Conservation (phyloP, 768 basidiomycete genomes). For the Megacollybia marginata region DNA sequence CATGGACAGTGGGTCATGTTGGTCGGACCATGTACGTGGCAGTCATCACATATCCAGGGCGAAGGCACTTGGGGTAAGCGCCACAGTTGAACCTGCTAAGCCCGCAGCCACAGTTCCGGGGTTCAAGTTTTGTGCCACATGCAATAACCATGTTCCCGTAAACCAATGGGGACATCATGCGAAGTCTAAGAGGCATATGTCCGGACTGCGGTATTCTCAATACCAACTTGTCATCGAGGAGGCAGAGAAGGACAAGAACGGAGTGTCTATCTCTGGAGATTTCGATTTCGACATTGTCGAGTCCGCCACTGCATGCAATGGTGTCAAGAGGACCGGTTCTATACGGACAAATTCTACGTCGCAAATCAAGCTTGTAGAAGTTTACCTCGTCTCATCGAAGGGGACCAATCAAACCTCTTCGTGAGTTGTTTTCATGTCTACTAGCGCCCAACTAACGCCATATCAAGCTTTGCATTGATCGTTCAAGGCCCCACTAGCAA, state of each 20-base stretch:
- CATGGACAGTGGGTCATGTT: constrained; percentile 11
- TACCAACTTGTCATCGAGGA: constrained; percentile 38
- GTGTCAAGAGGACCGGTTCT: constrained; percentile 9
- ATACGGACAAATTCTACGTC: constrained; percentile 24
- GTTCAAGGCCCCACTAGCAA: constrained; percentile 5
- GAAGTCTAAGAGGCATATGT: constrained; percentile 28
- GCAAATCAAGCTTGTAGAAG: constrained; percentile 17
- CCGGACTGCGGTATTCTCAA: constrained; percentile 20
- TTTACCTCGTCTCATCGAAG: constrained; percentile 23
- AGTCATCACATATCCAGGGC: constrained; percentile 13
- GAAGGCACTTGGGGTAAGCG: constrained; percentile 7
- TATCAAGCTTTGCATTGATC: constrained; percentile 17
- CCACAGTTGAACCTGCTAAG: constrained; percentile 23
- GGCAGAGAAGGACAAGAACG: constrained; percentile 49
- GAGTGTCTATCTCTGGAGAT: constrained; percentile 33
- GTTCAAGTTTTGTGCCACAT: constrained; percentile 20
- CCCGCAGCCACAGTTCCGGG: constrained; percentile 11
- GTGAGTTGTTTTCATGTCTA: constrained; percentile 12
- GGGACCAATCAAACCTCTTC: constrained; percentile 13
- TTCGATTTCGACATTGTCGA: constrained; percentile 49
- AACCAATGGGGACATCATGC: constrained; percentile 3
- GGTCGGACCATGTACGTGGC: constrained; percentile 17
- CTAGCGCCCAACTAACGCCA: background rate
- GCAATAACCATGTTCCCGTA: constrained; percentile 17
- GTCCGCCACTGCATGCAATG: constrained; percentile 18